Percentiles rank a stretch among this genome's conserved stretches.
Evolutionary conservation across 805 yeast genomes (phyloP).

Genomic region (Yamadazyma sp.): DNA sequence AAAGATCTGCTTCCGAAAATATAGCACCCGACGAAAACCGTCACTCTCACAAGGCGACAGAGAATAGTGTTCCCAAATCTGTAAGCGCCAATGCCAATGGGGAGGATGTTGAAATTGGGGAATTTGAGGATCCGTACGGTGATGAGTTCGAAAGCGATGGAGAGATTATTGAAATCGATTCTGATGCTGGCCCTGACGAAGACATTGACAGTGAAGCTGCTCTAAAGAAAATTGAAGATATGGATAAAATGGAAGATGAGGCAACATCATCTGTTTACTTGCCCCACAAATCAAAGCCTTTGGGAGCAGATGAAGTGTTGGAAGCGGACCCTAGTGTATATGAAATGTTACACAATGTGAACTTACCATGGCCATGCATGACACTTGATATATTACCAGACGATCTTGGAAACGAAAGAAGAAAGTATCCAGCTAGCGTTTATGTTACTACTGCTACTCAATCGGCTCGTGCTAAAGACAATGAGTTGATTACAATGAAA

Average conservation of each 20-base stretch:
- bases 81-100: constrained; percentile 24
- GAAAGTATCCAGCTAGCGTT: constrained; percentile 84
- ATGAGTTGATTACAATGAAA: constrained; percentile 83
- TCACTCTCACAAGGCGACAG: constrained; percentile 35
- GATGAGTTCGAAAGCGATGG: constrained; percentile 93
- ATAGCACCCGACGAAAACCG: constrained; percentile 18
- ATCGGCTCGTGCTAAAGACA: constrained; percentile 82
- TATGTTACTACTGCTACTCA: constrained; percentile 92
- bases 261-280: constrained; percentile 55
- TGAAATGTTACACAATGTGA: constrained; percentile 93
- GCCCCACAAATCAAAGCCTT: constrained; percentile 85
- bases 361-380: constrained; percentile 95
- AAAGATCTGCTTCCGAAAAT: constrained; percentile 47
- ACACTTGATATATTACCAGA: constrained; percentile 90
- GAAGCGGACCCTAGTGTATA: constrained; percentile 97
- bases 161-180: constrained; percentile 78
- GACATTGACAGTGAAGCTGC: constrained; percentile 25
- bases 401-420: constrained; percentile 79
- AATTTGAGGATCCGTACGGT: constrained; percentile 84
- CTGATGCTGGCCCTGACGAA: constrained; percentile 39
- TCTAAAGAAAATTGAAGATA: constrained; percentile 35
- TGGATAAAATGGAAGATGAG: constrained; percentile 36
- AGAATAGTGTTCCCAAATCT: constrained; percentile 43
- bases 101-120: constrained; percentile 66
- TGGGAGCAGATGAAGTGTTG: constrained; percentile 93